Base-by-base conservation (phyloP, 2,329 filamentous ascomycete genomes). In the Pseudocercospora cruenta region DNA sequence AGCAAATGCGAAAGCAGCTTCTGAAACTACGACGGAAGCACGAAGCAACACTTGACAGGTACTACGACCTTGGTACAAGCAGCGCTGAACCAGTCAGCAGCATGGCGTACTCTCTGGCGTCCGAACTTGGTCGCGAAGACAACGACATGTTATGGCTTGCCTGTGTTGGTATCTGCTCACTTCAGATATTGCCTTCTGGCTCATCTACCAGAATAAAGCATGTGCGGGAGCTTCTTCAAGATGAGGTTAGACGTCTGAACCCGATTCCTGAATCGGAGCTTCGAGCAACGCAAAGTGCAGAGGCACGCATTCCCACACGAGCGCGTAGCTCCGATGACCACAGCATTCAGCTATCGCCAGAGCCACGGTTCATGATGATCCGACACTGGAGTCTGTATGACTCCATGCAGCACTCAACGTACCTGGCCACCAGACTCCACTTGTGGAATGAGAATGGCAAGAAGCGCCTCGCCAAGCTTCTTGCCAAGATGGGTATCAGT, bases 331-430 rank as follows among this genome's bases (percentile, higher is more conserved):
- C 95, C 5, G 94, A 94, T 62, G 95, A 99, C 78, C 96, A 89
- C 9, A 91, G 93, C 59, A 98, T 99, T 71, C 89, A 94, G 22
- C 83, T 99, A 45, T 97, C 94, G 0, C 95, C 95, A 0, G 95
- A 99, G 76, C 96, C 95, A 9, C 91, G 92, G 47, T 97, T 99
- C 72, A 86, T 98, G 26, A 86, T 99, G 0, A 92, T 98, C 61
- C 86, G 95, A 36, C 95, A 99, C 78, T 99, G 95, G 95, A 97
- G 93, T 72, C 83, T 99, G 14, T 98, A 98, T 78, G 95, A 99
- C 75, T 97, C 93, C 78, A 98, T 99, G 95, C 85, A 98, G 12
- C 95, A 99, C 78, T 97, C 94, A 0, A 94, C 94, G 0, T 98
- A 97, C 75, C 87, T 99, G 4, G 94, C 96, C 66, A 92, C 94